phyloP scores from a whole-genome alignment of 2,329 filamentous ascomycete species.

The Gremmenia infestans region DNA sequence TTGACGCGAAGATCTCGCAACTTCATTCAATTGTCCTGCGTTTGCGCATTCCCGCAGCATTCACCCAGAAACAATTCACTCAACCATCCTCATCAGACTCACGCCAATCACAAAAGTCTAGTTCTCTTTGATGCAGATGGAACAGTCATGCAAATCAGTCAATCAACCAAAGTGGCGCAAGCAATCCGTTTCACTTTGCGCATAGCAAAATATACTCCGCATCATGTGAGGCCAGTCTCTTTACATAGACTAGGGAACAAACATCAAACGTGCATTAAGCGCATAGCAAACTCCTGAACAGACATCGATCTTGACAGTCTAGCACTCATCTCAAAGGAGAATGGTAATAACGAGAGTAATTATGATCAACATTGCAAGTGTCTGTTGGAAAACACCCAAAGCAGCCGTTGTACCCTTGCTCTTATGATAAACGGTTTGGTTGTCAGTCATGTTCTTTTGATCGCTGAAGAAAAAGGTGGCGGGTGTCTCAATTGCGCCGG shows the following conservation, averaged over 20 bases:
- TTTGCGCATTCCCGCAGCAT: background rate
- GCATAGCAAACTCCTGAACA: background rate
- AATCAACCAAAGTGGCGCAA: background rate
- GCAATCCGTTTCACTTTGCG: background rate
- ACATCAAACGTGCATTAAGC: background rate
- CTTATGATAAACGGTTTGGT: conserved; percentile 40
- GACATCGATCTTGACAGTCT: background rate
- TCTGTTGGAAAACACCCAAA: background rate
- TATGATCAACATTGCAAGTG: background rate
- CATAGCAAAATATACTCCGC: background rate
- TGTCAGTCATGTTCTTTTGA: conserved; percentile 41
- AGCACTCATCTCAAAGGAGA: background rate
- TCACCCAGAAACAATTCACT: background rate
- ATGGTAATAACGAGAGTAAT: background rate
- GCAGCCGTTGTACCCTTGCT: conserved; percentile 3
- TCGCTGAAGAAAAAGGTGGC: conserved; percentile 46
- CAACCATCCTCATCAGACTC: background rate
- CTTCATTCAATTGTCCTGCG: too few relatives aligned
- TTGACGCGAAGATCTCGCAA: too few relatives aligned
- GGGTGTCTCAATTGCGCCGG: conserved; percentile 28
- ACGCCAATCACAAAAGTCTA: too few relatives aligned
- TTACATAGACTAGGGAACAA: background rate
- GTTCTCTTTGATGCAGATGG: background rate
- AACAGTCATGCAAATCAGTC: background rate
- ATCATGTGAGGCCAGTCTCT: background rate